A percentile compares a stretch with the other conserved stretches of the same genome.
phyloP scores from a whole-genome alignment of 2,329 filamentous ascomycete species.

The Zelopaecilomyces penicillatus region DNA sequence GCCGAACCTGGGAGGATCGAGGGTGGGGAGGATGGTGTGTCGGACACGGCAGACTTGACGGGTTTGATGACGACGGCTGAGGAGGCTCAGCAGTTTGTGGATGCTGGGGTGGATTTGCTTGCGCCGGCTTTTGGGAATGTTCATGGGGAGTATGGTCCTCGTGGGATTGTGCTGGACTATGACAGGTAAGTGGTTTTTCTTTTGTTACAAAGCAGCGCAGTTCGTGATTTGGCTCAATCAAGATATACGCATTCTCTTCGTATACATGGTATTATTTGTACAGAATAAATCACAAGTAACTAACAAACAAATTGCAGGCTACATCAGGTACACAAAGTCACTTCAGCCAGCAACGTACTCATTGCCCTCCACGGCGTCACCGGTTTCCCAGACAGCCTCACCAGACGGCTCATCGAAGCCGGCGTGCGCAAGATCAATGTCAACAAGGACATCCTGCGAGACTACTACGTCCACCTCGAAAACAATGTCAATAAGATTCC shows the following conservation, averaged over 20 bases:
- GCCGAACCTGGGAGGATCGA: slow-evolving; percentile 60
- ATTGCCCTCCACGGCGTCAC: slow-evolving; percentile 42
- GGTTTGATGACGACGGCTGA: slow-evolving; percentile 55
- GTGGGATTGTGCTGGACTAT: slow-evolving; percentile 3
- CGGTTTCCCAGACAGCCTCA: slow-evolving; percentile 33
- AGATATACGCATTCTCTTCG: neutral
- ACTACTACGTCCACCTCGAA: slow-evolving; percentile 29
- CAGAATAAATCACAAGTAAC: neutral
- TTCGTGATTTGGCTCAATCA: neutral
- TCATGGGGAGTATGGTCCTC: slow-evolving; percentile 59
- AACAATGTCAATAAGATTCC: slow-evolving; percentile 21
- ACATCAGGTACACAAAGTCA: slow-evolving; percentile 2
- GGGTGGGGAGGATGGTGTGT: slow-evolving; percentile 52
- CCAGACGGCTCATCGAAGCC: slow-evolving; percentile 34
- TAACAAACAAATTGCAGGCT: slow-evolving; percentile 14
- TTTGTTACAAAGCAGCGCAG: neutral
- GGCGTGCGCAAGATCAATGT: slow-evolving; percentile 43
- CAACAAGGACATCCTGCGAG: slow-evolving; percentile 34
- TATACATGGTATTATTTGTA: neutral
- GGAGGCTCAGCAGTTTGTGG: slow-evolving; percentile 60
- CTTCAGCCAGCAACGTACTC: slow-evolving; percentile 1
- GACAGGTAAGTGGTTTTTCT: slow-evolving; percentile 2
- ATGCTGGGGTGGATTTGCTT: slow-evolving; percentile 62
- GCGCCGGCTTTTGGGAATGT: slow-evolving; percentile 70
- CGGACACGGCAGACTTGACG: slow-evolving; percentile 43